Evolutionary conservation across 2,329 filamentous ascomycete species (phyloP).

Genomic region (Ploettnerulaceae sp.): DNA sequence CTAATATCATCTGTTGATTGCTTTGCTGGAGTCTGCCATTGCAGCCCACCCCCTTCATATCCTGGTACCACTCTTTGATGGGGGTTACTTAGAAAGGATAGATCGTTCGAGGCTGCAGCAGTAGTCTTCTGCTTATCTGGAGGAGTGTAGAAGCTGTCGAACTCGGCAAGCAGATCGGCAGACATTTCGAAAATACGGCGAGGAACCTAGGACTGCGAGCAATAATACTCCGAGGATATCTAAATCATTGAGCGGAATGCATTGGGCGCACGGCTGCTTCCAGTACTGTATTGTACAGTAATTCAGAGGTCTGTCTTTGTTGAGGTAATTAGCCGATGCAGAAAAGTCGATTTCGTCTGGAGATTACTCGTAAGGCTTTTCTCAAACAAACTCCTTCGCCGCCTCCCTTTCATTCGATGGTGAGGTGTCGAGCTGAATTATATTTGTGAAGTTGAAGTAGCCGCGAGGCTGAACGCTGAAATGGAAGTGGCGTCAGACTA

Average conservation of each 20-base stretch:
- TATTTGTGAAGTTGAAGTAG: not conserved
- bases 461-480: slow-evolving; percentile 11
- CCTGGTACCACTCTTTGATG: slow-evolving; percentile 7
- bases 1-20: slow-evolving; percentile 23
- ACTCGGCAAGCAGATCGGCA: slow-evolving; percentile 60
- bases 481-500: no score
- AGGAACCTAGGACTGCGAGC: not conserved
- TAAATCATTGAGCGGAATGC: slow-evolving; percentile 1
- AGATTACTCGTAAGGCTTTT: not conserved
- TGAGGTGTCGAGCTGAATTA: not conserved
- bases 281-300: not conserved
- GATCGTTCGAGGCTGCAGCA: slow-evolving; percentile 23
- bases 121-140: slow-evolving; percentile 32
- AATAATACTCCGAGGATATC: not conserved
- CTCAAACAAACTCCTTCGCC: not conserved
- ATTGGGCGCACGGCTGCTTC: slow-evolving; percentile 1
- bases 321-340: not conserved
- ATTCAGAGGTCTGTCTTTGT: not conserved
- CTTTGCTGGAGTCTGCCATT: slow-evolving; percentile 20
- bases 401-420: not conserved
- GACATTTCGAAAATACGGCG: slow-evolving; percentile 44
- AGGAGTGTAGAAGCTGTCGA: slow-evolving; percentile 45
- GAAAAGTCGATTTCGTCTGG: not conserved
- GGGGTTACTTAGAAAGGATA: slow-evolving; percentile 20
- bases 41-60: slow-evolving; percentile 6